Evolutionary conservation across 805 yeast genomes (phyloP), one percentile per base, ranked within the genome.

Genomic region (Wickerhamiella australiensis): DNA sequence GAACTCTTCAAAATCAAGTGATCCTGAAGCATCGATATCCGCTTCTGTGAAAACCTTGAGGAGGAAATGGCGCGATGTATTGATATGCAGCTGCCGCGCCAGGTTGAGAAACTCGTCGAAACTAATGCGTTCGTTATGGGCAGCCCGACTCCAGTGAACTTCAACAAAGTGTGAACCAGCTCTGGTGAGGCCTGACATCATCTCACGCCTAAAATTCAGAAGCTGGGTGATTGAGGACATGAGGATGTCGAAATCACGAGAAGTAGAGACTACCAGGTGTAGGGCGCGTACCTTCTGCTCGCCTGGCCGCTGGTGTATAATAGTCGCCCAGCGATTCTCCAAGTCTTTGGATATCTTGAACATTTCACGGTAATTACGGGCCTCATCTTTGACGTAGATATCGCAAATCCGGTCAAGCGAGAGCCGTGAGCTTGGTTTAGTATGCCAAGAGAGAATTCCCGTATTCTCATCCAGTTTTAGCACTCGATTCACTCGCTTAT

Each of bases 291-390:
- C 68, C 60, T 82, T 84, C 47, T 75, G 70, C 1, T 74, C 70
- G 49, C 74, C 78, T 5, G 75, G 69, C 5, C 73, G 70, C 50
- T 71, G 75, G 60, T 85, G 90, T 11, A 86, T 77, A 27, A 90
- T 75, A 0, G 95, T 80, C 0, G 85, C 72, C 98, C 98, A 90
- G 7, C 76, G 65, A 11, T 71, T 68, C 41, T 78, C 77, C 49
- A 73, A 75, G 46, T 81, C 86, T 31, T 77, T 68, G 1, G 87
- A 75, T 1, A 86, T 74, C 33, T 82, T 79, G 56, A 85, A 76
- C 63, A 87, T 95, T 60, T 88, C 95, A 53, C 95, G 68, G 61
- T 87, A 90, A 56, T 85, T 85, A 31, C 75, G 73, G 1, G 96
- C 96, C 57, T 82, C 85, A 18, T 73, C 74, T 2, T 80, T 85